A percentile compares a stretch with the other conserved stretches of the same genome.
Evolutionary conservation across 2,329 filamentous ascomycete genomes (phyloP).

Genomic region (Aspergillus costaricaensis): DNA sequence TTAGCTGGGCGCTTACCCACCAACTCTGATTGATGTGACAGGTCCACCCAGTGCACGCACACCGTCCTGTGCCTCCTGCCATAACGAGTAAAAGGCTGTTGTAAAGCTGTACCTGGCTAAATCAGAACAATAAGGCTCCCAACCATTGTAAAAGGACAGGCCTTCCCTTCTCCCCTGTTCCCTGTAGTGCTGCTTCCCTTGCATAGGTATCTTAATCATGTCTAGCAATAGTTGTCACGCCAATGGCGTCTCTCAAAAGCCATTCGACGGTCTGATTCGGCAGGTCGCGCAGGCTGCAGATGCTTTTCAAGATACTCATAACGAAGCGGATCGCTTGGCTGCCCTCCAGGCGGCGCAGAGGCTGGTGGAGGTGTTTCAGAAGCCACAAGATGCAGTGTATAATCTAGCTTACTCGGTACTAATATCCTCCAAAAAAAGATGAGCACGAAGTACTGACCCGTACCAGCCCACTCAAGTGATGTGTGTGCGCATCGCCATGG

Average conservation of each 20-base stretch:
- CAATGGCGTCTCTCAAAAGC: not conserved
- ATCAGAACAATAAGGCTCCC: not conserved
- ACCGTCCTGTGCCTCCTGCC: not conserved
- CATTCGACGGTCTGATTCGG: not conserved
- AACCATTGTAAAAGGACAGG: not conserved
- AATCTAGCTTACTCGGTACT: constrained; percentile 17
- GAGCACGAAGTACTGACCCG: not conserved
- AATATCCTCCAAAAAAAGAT: not conserved
- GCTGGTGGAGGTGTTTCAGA: constrained; percentile 9
- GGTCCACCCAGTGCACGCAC: not conserved
- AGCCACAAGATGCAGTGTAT: constrained; percentile 13
- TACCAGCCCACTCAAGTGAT: constrained; percentile 17
- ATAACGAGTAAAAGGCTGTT: not conserved
- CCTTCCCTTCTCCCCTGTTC: not conserved
- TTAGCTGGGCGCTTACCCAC: not conserved
- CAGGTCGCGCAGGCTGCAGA: not conserved
- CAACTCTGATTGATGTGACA: not conserved
- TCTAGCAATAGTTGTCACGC: not conserved
- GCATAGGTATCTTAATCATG: not conserved
- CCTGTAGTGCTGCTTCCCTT: not conserved
- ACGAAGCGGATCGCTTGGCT: constrained; percentile 9
- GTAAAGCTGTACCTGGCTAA: not conserved
- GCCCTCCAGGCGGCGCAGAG: constrained; percentile 13
- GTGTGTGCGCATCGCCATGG: constrained; percentile 20
- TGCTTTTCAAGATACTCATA: not conserved